phyloP scores from a whole-genome alignment of 768 basidiomycete species.

The Strobilomyces confusus region DNA sequence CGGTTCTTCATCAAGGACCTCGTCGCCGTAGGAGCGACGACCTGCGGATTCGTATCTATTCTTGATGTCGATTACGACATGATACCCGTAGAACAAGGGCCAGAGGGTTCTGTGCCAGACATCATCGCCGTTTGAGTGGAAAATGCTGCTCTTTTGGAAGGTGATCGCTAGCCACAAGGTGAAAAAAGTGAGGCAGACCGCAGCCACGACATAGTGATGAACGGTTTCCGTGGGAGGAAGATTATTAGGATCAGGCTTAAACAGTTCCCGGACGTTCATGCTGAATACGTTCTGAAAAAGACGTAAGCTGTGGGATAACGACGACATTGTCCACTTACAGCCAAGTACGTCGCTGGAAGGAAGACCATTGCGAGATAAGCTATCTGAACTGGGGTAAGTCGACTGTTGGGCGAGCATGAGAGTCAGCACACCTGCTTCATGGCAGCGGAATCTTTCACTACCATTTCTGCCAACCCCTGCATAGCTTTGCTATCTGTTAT shows the following conservation, averaged over 20 bases:
- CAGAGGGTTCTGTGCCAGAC: conserved; percentile 16
- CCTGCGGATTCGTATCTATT: not conserved
- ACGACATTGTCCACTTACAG: conserved; percentile 16
- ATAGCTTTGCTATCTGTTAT: conserved; percentile 41
- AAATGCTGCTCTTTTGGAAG: conserved; percentile 34
- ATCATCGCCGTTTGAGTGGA: conserved; percentile 8
- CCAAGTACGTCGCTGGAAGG: conserved; percentile 45
- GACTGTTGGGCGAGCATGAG: not conserved
- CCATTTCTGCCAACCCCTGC: not conserved
- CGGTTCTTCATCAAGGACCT: not conserved
- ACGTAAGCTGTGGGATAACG: conserved; percentile 5
- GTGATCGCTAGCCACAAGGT: conserved; percentile 55
- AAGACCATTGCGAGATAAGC: conserved; percentile 56
- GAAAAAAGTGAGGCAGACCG: conserved; percentile 42
- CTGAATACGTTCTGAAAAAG: conserved; percentile 29
- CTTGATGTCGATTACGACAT: not conserved
- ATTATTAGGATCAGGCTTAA: not conserved
- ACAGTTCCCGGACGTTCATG: conserved; percentile 30
- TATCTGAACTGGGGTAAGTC: conserved; percentile 33
- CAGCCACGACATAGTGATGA: conserved; percentile 35
- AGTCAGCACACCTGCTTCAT: conserved; percentile 21
- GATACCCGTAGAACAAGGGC: conserved; percentile 19
- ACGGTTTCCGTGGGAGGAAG: conserved; percentile 28
- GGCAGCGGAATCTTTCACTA: conserved; percentile 3
- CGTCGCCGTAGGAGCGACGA: not conserved